These are phyloP conservation scores for Stachybotrys chlorohalonatus DNA, from an alignment of 2,329 filamentous ascomycete genomes.

Conservation along the genomic window DNA sequence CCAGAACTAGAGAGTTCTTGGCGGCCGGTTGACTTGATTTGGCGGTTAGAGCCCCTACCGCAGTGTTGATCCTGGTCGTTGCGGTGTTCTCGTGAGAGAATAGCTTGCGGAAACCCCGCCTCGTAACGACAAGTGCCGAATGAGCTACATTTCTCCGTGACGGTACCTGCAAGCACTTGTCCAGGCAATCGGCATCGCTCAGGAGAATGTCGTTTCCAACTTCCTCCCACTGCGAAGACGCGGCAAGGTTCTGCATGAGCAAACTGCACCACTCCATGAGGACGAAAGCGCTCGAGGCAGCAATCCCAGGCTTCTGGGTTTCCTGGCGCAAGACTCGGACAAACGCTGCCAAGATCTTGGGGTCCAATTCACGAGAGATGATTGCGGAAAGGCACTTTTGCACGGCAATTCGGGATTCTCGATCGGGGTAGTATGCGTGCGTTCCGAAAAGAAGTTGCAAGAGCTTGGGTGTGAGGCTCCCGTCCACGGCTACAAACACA, in stretches of 20 bases:
- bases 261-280: conserved; percentile 84
- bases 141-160: conserved; percentile 57
- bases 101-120: conserved; percentile 69
- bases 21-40: conserved; percentile 57
- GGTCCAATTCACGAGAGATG: conserved; percentile 46
- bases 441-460: conserved; percentile 76
- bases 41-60: conserved; percentile 57
- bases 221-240: conserved; percentile 52
- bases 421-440: conserved; percentile 79
- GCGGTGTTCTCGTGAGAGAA: conserved; percentile 49
- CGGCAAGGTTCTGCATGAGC: conserved; percentile 62
- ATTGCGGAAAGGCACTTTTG: conserved; percentile 69
- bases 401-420: conserved; percentile 72
- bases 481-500: conserved; percentile 31
- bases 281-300: conserved; percentile 74
- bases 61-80: conserved; percentile 51
- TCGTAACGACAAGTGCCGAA: conserved; percentile 68
- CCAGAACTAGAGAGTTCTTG: conserved; percentile 69
- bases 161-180: conserved; percentile 63
- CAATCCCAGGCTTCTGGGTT: conserved; percentile 66
- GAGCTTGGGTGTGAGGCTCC: conserved; percentile 42
- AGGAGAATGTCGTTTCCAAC: conserved; percentile 58
- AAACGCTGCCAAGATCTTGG: conserved; percentile 52
- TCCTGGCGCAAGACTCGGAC: conserved; percentile 62
- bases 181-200: conserved; percentile 63